These are phyloP conservation scores for Kurtzmaniella cleridarum DNA, from an alignment of 805 yeast genomes.

Conservation along the genomic window DNA sequence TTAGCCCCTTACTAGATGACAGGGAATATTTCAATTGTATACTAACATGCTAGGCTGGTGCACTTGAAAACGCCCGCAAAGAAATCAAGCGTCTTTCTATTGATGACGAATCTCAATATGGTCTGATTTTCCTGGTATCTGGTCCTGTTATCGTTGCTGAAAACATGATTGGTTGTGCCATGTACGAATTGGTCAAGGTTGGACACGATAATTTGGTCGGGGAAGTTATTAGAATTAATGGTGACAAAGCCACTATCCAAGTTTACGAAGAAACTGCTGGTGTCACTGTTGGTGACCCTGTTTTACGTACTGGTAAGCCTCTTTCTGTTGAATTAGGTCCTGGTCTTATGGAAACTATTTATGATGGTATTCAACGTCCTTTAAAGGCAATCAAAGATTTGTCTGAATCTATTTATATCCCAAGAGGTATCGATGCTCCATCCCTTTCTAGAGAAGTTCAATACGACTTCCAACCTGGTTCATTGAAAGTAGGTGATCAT, in stretches of 20 bases:
- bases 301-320: constrained; percentile 97
- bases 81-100: constrained; percentile 81
- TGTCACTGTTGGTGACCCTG: constrained; percentile 99
- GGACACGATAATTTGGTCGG: constrained; percentile 97
- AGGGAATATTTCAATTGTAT: constrained; percentile 6
- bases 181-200: constrained; percentile 97
- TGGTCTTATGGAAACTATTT: constrained; percentile 97
- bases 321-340: constrained; percentile 98
- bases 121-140: constrained; percentile 88
- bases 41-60: constrained; percentile 68
- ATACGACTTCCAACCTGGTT: constrained; percentile 83
- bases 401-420: constrained; percentile 91
- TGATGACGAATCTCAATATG: constrained; percentile 78
- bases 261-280: constrained; percentile 99
- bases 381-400: constrained; percentile 83
- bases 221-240: constrained; percentile 95
- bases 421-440: constrained; percentile 97
- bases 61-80: constrained; percentile 94
- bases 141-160: constrained; percentile 98
- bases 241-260: constrained; percentile 96
- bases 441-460: constrained; percentile 78
- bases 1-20: not conserved
- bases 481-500: constrained; percentile 88
- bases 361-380: constrained; percentile 99
- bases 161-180: constrained; percentile 98